phyloP scores from a whole-genome alignment of 352 stramenopile species.

The Detonula confervacea region DNA sequence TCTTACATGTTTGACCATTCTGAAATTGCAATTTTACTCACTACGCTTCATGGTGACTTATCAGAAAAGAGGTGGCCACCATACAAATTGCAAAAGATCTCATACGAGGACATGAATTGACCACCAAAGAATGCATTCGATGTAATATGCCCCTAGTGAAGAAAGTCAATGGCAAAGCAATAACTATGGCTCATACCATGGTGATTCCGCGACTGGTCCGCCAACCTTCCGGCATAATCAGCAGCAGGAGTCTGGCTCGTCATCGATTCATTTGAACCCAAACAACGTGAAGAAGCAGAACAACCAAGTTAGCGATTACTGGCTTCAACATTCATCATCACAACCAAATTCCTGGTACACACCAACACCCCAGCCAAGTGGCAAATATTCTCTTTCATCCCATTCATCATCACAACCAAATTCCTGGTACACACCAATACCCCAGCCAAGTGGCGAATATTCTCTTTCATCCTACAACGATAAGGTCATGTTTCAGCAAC shows the following conservation, averaged over 20 bases:
- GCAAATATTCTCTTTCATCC: conserved; percentile 8
- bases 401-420: no score
- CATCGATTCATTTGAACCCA: conserved; percentile 7
- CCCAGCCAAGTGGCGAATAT: background rate
- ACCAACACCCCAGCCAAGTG: background rate
- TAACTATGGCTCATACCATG: conserved; percentile 6
- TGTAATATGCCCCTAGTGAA: conserved; percentile 60
- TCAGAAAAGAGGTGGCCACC: conserved; percentile 48
- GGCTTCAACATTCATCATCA: conserved; percentile 44
- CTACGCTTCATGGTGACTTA: background rate
- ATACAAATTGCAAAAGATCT: conserved; percentile 55
- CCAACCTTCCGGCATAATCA: background rate
- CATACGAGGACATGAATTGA: conserved; percentile 47
- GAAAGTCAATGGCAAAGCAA: conserved; percentile 10
- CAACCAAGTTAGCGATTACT: conserved; percentile 37
- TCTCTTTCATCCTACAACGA: conserved; percentile 10
- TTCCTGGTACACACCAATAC: conserved; percentile 3
- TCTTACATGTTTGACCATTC: background rate
- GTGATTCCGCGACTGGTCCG: background rate
- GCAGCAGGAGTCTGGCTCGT: background rate
- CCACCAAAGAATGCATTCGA: conserved; percentile 31
- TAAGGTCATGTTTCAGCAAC: background rate
- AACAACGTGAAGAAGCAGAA: background rate
- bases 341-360: conserved; percentile 14
- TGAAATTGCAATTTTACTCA: no score